phyloP scores from a whole-genome alignment of 331 rosid genomes.

The Pyracantha coccinea region DNA sequence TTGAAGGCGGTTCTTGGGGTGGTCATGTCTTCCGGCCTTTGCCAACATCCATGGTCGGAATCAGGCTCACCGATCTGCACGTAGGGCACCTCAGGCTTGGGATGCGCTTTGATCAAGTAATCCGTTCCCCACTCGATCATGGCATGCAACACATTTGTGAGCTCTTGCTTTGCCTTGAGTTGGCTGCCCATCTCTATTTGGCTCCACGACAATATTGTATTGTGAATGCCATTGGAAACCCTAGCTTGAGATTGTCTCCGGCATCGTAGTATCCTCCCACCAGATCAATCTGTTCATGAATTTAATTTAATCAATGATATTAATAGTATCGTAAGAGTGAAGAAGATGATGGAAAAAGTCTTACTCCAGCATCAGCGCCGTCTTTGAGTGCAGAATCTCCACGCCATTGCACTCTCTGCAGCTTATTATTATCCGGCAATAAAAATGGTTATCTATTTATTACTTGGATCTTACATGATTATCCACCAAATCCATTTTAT shows the following conservation, averaged over 20 bases:
- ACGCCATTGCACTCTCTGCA: slow-evolving; percentile 23
- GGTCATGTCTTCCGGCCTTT: slow-evolving; percentile 55
- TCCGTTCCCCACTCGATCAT: slow-evolving; percentile 53
- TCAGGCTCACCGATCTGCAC: slow-evolving; percentile 38
- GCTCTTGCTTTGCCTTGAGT: slow-evolving; percentile 3
- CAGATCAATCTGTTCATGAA: slow-evolving; percentile 32
- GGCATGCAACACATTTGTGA: slow-evolving; percentile 24
- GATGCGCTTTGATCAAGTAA: slow-evolving; percentile 43
- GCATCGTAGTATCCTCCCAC: slow-evolving; percentile 58
- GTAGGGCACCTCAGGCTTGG: slow-evolving; percentile 18
- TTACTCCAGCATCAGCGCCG: slow-evolving; percentile 24
- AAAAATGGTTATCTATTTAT: too few species aligned
- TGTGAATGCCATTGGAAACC: slow-evolving; percentile 51
- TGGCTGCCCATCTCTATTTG: slow-evolving; percentile 26
- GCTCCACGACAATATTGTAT: slow-evolving; percentile 61
- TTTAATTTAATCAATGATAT: too few species aligned
- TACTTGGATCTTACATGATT: too few species aligned
- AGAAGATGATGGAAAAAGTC: not conserved
- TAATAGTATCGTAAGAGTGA: too few species aligned
- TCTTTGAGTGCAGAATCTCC: slow-evolving; percentile 28
- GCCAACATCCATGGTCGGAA: slow-evolving; percentile 49
- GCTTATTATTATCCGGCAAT: slow-evolving; percentile 1
- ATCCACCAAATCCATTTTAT: too few species aligned
- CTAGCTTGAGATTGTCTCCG: slow-evolving; percentile 50
- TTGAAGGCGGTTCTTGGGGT: slow-evolving; percentile 15